These are phyloP conservation scores for Beauveria australis DNA, from an alignment of 2,329 filamentous ascomycete genomes.

Conservation along the genomic window DNA sequence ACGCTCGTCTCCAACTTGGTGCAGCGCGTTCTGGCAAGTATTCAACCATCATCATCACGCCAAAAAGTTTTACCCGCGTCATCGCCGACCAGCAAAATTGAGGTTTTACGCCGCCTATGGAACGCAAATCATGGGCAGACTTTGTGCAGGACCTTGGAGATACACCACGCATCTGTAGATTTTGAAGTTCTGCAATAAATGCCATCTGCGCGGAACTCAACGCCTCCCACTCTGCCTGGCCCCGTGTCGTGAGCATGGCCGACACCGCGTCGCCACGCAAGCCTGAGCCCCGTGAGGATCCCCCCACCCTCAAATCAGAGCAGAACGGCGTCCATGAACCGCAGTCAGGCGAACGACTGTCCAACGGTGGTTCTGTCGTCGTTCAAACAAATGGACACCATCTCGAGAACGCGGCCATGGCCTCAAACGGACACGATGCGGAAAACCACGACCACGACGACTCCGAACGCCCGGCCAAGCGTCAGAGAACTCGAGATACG, in stretches of 20 bases:
- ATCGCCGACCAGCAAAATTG: slow-evolving; percentile 23
- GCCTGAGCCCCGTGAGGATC: slow-evolving; percentile 24
- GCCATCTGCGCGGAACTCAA: slow-evolving; percentile 46
- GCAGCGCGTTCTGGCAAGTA: neutral
- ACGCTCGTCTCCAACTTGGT: neutral
- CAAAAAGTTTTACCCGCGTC: slow-evolving; percentile 37
- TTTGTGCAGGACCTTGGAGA: slow-evolving; percentile 37
- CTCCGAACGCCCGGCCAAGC: slow-evolving; percentile 51
- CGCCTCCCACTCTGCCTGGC: slow-evolving; percentile 36
- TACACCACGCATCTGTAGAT: slow-evolving; percentile 43
- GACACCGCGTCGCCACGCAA: slow-evolving; percentile 50
- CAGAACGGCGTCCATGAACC: slow-evolving; percentile 7
- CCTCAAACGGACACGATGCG: slow-evolving; percentile 15
- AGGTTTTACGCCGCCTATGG: slow-evolving; percentile 37
- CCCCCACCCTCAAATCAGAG: slow-evolving; percentile 19
- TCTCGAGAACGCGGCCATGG: slow-evolving; percentile 16
- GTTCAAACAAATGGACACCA: slow-evolving; percentile 15
- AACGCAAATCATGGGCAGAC: slow-evolving; percentile 48
- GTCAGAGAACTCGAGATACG: slow-evolving; percentile 49
- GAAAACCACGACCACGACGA: slow-evolving; percentile 19
- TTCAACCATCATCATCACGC: slow-evolving; percentile 14
- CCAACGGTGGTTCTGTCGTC: neutral
- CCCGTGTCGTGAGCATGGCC: slow-evolving; percentile 46
- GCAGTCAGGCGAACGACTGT: neutral
- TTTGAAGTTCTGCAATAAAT: slow-evolving; percentile 47